A percentile compares a stretch with the other conserved stretches of the same genome.
phyloP scores from a whole-genome alignment of 768 basidiomycete species.

The Xerocomellus chrysenteron region DNA sequence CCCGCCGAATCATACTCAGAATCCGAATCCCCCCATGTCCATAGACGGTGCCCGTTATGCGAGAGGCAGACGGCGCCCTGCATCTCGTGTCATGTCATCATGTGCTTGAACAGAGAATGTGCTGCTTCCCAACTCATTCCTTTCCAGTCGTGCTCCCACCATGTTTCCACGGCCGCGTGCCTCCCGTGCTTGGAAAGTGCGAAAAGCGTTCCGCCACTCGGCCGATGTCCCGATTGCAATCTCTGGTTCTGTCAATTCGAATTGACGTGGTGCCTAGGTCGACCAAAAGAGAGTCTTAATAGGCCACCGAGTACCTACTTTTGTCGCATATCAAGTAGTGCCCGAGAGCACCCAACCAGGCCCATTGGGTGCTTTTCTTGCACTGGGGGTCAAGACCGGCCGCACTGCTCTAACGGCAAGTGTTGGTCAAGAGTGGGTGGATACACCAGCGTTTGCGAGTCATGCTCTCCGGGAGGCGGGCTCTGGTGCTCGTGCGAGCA shows the following conservation, averaged over 20 bases:
- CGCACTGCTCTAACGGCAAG: constrained; percentile 10
- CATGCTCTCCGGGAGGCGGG: constrained; percentile 19
- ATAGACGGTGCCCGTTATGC: constrained; percentile 16
- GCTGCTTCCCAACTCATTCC: constrained; percentile 14
- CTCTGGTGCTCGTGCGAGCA: constrained; percentile 21
- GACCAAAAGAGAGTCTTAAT: constrained; percentile 8
- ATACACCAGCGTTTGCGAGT: constrained; percentile 13
- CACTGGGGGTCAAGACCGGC: neutral
- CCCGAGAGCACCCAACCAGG: constrained; percentile 13
- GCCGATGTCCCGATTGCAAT: constrained; percentile 21
- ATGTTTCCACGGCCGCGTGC: constrained; percentile 8
- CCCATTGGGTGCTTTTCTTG: constrained; percentile 17
- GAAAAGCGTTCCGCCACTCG: constrained; percentile 3
- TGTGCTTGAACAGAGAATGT: constrained; percentile 21
- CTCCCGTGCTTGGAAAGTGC: constrained; percentile 7
- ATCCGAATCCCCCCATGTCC: neutral
- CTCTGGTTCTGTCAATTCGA: constrained; percentile 24
- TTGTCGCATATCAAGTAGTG: neutral
- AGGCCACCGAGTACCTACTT: neutral
- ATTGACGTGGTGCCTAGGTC: constrained; percentile 24
- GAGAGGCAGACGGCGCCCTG: constrained; percentile 4
- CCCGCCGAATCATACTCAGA: neutral
- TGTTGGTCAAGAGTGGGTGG: constrained; percentile 21
- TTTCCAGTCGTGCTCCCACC: constrained; percentile 18
- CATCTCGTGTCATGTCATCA: constrained; percentile 6